Evolutionary conservation across 129 eudicot species (phyloP).

Genomic region (Oenanthe sinensis): DNA sequence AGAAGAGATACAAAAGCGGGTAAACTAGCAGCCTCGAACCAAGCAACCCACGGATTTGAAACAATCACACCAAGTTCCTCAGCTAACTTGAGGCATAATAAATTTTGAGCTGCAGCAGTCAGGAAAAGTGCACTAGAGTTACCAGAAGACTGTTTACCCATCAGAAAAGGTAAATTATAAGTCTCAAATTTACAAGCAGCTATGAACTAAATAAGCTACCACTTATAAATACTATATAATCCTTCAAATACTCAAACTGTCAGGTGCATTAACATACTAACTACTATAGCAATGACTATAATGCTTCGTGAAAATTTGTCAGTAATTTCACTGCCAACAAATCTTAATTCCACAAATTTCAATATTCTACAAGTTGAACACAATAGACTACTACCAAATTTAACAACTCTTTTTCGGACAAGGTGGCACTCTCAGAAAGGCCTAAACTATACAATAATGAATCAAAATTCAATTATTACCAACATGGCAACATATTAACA

Average conservation of each 20-base stretch:
- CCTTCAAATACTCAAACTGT: not conserved
- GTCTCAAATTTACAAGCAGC: conserved; percentile 10
- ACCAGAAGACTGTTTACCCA: conserved; percentile 61
- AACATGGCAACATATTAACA: not conserved
- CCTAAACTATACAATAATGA: not conserved
- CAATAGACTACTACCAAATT: not conserved
- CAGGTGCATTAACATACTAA: not conserved
- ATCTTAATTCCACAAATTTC: not conserved
- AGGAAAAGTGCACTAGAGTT: conserved; percentile 99
- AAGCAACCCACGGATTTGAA: conserved; percentile 72
- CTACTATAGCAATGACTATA: not conserved
- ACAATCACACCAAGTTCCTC: conserved; percentile 84
- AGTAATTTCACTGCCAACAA: not conserved
- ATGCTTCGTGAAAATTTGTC: not conserved
- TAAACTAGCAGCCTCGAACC: conserved; percentile 88
- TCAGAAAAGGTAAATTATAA: conserved; percentile 22
- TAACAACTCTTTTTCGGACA: not conserved
- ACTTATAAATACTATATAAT: not conserved
- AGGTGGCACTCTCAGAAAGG: not conserved
- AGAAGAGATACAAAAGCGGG: conserved; percentile 71
- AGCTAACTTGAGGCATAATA: conserved; percentile 81
- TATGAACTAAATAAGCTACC: not conserved
- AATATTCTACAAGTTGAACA: not conserved
- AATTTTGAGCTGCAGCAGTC: conserved; percentile 98
- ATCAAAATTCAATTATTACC: not conserved